A percentile compares a stretch with the other conserved stretches of the same genome.
These are phyloP conservation scores for Ailanthus altissimus DNA, from an alignment of 345 rosid species.

Conservation along the genomic window DNA sequence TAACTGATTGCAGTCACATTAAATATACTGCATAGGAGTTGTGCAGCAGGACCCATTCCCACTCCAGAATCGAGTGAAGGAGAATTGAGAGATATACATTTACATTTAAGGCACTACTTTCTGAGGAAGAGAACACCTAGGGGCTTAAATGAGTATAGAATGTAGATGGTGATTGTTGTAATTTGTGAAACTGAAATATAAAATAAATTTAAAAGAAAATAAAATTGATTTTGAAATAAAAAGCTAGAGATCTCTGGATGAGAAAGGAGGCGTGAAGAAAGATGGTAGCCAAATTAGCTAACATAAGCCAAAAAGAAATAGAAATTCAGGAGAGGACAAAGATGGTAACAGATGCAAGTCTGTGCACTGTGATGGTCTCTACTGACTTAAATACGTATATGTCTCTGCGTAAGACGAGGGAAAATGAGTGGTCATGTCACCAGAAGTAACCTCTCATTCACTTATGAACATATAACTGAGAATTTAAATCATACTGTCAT, in stretches of 20 bases:
- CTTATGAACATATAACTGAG: neutral
- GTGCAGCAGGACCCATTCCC: slow-evolving; percentile 13
- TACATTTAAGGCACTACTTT: slow-evolving; percentile 12
- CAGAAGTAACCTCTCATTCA: slow-evolving; percentile 26
- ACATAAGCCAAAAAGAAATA: slow-evolving; percentile 21
- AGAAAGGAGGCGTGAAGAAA: slow-evolving; percentile 7
- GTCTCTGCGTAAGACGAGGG: slow-evolving; percentile 36
- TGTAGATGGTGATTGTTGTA: slow-evolving; percentile 24
- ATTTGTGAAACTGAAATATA: neutral
- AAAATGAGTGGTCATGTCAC: slow-evolving; percentile 54
- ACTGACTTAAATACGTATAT: slow-evolving; percentile 34
- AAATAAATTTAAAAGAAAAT: no score
- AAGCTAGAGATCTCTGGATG: slow-evolving; percentile 17
- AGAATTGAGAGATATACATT: neutral
- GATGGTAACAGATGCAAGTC: slow-evolving; percentile 27
- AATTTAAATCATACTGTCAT: slow-evolving; percentile 19
- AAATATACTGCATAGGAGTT: slow-evolving; percentile 19
- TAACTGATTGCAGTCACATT: slow-evolving; percentile 5
- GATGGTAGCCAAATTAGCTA: slow-evolving; percentile 30
- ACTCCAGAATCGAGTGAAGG: neutral
- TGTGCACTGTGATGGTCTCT: slow-evolving; percentile 29
- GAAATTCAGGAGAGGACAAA: slow-evolving; percentile 33
- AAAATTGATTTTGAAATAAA: slow-evolving; percentile 1
- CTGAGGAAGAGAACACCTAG: slow-evolving; percentile 17
- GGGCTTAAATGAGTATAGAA: slow-evolving; percentile 23